phyloP scores from a whole-genome alignment of 371 early-diverging fungal genomes.

The Lichtheimia ornata region DNA sequence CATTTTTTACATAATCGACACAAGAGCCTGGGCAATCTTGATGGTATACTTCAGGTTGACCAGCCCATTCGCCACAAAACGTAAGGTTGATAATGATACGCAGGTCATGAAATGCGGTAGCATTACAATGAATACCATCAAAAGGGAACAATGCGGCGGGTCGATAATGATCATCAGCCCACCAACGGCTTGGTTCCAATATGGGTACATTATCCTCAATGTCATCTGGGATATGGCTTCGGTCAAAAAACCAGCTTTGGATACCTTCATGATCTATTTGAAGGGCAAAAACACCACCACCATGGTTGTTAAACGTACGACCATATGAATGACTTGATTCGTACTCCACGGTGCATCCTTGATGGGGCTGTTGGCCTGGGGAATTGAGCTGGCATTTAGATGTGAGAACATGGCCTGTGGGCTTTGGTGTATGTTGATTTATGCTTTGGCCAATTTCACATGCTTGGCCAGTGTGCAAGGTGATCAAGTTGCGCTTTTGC shows the following conservation, averaged over 20 bases:
- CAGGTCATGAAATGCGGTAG: slow-evolving; percentile 8
- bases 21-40: slow-evolving; percentile 12
- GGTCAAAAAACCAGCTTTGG: slow-evolving; percentile 38
- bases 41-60: not conserved
- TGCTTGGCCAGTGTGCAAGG: slow-evolving; percentile 19
- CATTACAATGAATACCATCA: slow-evolving; percentile 4
- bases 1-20: slow-evolving; percentile 12
- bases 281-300: slow-evolving; percentile 42
- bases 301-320: slow-evolving; percentile 23
- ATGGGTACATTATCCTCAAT: slow-evolving; percentile 17
- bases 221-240: slow-evolving; percentile 32
- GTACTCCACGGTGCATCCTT: slow-evolving; percentile 25
- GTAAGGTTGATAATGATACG: slow-evolving; percentile 17
- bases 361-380: slow-evolving; percentile 8
- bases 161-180: not conserved
- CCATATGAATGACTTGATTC: slow-evolving; percentile 26
- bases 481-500: slow-evolving; percentile 22
- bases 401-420: slow-evolving; percentile 5
- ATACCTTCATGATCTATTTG: slow-evolving; percentile 17
- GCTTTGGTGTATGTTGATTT: not conserved
- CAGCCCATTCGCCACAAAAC: slow-evolving; percentile 30
- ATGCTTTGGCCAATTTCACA: slow-evolving; percentile 7
- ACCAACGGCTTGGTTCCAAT: slow-evolving; percentile 26
- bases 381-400: slow-evolving; percentile 10
- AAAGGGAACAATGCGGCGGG: slow-evolving; percentile 28